Percentiles rank a stretch among this genome's conserved stretches.
Conservation (phyloP, 2,329 filamentous ascomycete genomes). For the Pseudogymnoascus sp. region DNA sequence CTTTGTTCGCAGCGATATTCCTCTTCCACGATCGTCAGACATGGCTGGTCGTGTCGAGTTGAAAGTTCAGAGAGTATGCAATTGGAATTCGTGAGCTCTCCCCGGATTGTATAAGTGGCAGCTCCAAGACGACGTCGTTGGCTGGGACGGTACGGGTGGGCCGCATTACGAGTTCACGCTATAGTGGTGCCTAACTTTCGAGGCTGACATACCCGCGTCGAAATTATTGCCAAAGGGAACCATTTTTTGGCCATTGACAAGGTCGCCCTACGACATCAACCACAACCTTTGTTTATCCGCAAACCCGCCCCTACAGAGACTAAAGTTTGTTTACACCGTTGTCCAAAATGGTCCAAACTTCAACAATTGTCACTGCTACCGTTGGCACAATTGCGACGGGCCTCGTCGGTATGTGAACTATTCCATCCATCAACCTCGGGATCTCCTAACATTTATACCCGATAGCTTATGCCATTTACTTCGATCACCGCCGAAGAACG, state of each 20-base stretch:
- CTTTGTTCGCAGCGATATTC: conserved; percentile 54
- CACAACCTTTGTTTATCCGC: conserved; percentile 8
- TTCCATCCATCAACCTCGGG: conserved; percentile 9
- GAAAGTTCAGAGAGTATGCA: not conserved
- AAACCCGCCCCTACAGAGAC: not conserved
- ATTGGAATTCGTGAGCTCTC: not conserved
- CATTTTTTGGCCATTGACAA: conserved; percentile 4
- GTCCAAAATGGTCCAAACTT: conserved; percentile 39
- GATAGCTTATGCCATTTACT: conserved; percentile 59
- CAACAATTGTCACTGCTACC: conserved; percentile 50
- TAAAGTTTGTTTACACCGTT: not conserved
- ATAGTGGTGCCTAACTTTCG: not conserved
- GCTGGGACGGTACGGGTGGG: not conserved
- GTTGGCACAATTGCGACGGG: conserved; percentile 53
- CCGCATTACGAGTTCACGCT: conserved; percentile 5
- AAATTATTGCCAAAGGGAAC: conserved; percentile 5
- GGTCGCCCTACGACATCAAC: conserved; percentile 8
- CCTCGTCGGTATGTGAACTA: conserved; percentile 43
- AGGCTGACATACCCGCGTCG: conserved; percentile 2
- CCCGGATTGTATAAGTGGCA: not conserved
- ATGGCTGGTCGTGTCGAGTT: conserved; percentile 30
- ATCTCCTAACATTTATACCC: conserved; percentile 1
- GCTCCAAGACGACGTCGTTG: not conserved
- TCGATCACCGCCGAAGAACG: conserved; percentile 57
- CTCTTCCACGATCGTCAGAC: conserved; percentile 52